Conservation (phyloP, 1,284 basidiomycete species). For the Cryptococcus sp. region DNA sequence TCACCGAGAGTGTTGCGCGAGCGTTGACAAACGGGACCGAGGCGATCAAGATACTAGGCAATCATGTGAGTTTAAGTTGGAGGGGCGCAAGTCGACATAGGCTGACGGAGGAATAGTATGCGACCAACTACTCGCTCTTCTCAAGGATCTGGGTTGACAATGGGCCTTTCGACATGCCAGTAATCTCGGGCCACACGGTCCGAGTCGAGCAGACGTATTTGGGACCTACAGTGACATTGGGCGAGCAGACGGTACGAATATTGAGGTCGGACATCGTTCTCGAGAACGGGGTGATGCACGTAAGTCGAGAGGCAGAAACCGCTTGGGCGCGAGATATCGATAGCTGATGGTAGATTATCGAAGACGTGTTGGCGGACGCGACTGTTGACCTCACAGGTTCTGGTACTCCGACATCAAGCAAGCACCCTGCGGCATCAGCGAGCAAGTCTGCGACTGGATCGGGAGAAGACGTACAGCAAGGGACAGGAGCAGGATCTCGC, state of each 20-base stretch:
- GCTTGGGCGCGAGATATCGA: neutral
- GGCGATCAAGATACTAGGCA: conserved; percentile 14
- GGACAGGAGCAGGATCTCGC: too few species aligned
- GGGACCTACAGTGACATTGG: conserved; percentile 21
- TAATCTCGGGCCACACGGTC: conserved; percentile 25
- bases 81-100: too few species aligned
- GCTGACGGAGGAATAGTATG: conserved; percentile 22
- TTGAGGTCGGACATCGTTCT: conserved; percentile 33
- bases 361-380: conserved; percentile 14
- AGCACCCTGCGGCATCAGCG: too few species aligned
- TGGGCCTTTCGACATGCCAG: conserved; percentile 17
- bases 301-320: too few species aligned
- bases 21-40: conserved; percentile 8
- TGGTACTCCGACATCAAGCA: too few species aligned
- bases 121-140: conserved; percentile 30
- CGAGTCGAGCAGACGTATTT: conserved; percentile 18
- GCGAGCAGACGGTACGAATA: conserved; percentile 21
- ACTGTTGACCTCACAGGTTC: neutral
- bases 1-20: conserved; percentile 11
- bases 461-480: too few species aligned
- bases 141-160: conserved; percentile 21
- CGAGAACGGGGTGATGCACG: conserved; percentile 40
- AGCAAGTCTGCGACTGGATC: too few species aligned
- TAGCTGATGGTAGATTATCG: conserved; percentile 17
- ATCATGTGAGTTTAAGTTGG: conserved; percentile 21